A percentile compares a stretch with the other conserved stretches of the same genome.
phyloP scores from a whole-genome alignment of 2,329 filamentous ascomycete genomes.

The Phialophora verrucosa region DNA sequence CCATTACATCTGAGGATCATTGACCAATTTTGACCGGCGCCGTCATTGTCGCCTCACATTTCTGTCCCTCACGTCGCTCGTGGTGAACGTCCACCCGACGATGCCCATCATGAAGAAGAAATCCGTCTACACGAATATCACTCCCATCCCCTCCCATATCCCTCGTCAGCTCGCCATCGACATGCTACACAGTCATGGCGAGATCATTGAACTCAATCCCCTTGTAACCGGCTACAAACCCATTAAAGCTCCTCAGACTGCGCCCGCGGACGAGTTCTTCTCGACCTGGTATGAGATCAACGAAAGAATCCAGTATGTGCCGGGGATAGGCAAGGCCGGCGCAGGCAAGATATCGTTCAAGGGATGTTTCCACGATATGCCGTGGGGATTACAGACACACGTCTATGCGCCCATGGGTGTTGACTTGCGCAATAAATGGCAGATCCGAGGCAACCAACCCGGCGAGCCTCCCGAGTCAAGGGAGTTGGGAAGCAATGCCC shows the following conservation, averaged over 20 bases:
- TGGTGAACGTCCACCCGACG: not conserved
- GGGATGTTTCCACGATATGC: conserved; percentile 77
- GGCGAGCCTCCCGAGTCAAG: conserved; percentile 70
- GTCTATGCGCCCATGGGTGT: conserved; percentile 82
- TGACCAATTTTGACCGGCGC: not conserved
- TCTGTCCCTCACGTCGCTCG: not conserved
- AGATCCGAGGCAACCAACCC: conserved; percentile 72
- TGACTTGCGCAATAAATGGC: conserved; percentile 79
- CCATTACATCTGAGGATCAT: not conserved
- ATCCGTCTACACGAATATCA: conserved; percentile 56
- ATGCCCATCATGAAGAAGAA: conserved; percentile 33
- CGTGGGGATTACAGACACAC: conserved; percentile 78
- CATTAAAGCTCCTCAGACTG: conserved; percentile 70
- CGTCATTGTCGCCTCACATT: not conserved
- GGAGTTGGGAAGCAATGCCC: conserved; percentile 71
- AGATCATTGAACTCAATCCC: conserved; percentile 88
- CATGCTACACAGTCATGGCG: conserved; percentile 76
- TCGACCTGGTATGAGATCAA: conserved; percentile 80
- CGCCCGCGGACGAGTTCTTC: conserved; percentile 71
- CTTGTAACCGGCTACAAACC: conserved; percentile 73
- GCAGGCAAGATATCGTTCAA: conserved; percentile 74
- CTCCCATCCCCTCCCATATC: conserved; percentile 73
- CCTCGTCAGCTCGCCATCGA: conserved; percentile 71
- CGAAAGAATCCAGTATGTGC: conserved; percentile 77
- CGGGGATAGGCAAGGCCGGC: conserved; percentile 53